Evolutionary conservation across 129 eudicot genomes (phyloP).

Genomic region (Flaveria robusta): DNA sequence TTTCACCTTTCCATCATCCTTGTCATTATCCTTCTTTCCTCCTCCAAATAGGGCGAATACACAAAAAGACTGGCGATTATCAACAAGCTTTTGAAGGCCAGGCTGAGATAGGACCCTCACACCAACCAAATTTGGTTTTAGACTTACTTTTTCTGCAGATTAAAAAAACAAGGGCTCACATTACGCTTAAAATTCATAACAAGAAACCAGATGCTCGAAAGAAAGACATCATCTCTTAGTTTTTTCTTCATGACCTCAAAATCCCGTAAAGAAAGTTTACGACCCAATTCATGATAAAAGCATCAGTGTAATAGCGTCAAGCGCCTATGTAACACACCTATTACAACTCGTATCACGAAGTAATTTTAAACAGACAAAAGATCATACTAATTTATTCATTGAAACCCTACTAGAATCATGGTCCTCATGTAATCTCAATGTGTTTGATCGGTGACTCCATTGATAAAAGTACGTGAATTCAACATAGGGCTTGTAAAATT

Average conservation of each 20-base stretch:
- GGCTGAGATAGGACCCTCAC: constrained; percentile 39
- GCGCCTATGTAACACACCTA: too few species aligned
- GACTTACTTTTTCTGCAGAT: constrained; percentile 49
- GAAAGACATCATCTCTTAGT: background rate
- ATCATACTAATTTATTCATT: too few species aligned
- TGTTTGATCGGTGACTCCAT: background rate
- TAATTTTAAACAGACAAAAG: too few species aligned
- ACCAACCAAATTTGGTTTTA: constrained; percentile 40
- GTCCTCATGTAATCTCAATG: too few species aligned
- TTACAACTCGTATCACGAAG: too few species aligned
- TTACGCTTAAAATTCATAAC: background rate
- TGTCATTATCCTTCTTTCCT: constrained; percentile 74
- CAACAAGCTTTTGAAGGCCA: constrained; percentile 31
- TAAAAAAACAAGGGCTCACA: constrained; percentile 4
- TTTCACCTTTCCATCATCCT: constrained; percentile 61
- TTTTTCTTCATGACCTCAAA: background rate
- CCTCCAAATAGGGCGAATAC: constrained; percentile 78
- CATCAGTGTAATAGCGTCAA: too few species aligned
- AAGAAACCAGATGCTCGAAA: constrained; percentile 11
- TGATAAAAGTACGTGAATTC: constrained; percentile 9
- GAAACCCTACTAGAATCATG: too few species aligned
- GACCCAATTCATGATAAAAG: too few species aligned
- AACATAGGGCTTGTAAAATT: background rate
- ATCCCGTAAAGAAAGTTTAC: background rate
- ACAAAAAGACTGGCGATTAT: constrained; percentile 51